phyloP scores from a whole-genome alignment of 2,329 filamentous ascomycete species.

The Zopfia rhizophila region DNA sequence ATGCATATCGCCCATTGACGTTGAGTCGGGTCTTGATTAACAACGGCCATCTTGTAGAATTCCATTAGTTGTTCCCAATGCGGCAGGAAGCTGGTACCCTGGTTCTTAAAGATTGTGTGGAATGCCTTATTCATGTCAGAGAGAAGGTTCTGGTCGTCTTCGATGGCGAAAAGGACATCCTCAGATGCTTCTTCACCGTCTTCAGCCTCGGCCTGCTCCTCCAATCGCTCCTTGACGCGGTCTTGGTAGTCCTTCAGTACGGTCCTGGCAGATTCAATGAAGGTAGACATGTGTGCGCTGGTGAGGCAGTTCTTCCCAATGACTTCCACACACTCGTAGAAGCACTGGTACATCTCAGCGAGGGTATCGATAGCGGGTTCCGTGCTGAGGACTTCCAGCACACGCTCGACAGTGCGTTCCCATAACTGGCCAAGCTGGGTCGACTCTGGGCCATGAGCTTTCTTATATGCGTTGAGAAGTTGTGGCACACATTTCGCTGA shows the following conservation, averaged over 20 bases:
- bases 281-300: conserved; percentile 81
- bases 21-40: conserved; percentile 84
- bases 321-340: conserved; percentile 97
- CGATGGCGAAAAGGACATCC: conserved; percentile 88
- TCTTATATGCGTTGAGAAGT: conserved; percentile 92
- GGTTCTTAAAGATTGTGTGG: conserved; percentile 98
- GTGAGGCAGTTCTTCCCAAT: conserved; percentile 86
- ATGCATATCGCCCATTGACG: conserved; percentile 99
- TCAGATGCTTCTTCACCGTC: conserved; percentile 92
- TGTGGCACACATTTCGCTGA: conserved; percentile 95
- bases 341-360: conserved; percentile 99
- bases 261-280: conserved; percentile 86
- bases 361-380: conserved; percentile 96
- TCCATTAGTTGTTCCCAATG: conserved; percentile 87
- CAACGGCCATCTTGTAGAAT: conserved; percentile 87
- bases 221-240: conserved; percentile 82
- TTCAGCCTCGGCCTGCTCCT: conserved; percentile 84
- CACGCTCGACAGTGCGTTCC: conserved; percentile 85
- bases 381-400: conserved; percentile 90
- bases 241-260: conserved; percentile 93
- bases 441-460: conserved; percentile 83
- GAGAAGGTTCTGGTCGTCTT: conserved; percentile 95
- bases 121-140: conserved; percentile 99
- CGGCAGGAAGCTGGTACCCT: conserved; percentile 83
- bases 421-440: conserved; percentile 84